Evolutionary conservation across 1,284 basidiomycete species (phyloP).

Genomic region (Rhizoctonia solani): DNA sequence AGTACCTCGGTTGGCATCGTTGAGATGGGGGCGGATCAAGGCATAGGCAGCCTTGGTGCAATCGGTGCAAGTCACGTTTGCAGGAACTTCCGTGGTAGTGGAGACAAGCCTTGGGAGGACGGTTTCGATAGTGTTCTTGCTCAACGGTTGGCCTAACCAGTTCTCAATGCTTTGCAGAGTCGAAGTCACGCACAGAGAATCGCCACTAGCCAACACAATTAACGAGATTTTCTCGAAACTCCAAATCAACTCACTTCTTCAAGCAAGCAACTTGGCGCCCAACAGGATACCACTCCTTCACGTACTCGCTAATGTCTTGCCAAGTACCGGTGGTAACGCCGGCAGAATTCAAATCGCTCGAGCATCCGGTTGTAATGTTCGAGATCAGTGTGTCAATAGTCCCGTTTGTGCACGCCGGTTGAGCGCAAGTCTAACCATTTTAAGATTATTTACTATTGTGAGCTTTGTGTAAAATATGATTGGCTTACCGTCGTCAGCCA

Average conservation of each 20-base stretch:
- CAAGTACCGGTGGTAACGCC: neutral
- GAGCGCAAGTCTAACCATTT: constrained; percentile 31
- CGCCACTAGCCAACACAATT: neutral
- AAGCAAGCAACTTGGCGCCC: constrained; percentile 23
- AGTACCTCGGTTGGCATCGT: constrained; percentile 8
- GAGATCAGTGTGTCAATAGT: constrained; percentile 4
- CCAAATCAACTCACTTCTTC: neutral
- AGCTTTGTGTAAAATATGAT: neutral
- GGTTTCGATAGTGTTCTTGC: neutral
- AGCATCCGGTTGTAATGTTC: constrained; percentile 19
- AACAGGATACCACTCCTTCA: constrained; percentile 17
- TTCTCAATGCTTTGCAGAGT: constrained; percentile 9
- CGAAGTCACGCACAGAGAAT: constrained; percentile 2
- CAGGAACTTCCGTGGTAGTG: neutral
- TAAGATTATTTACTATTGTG: neutral
- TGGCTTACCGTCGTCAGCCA: constrained; percentile 1
- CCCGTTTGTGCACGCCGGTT: constrained; percentile 27
- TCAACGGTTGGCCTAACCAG: neutral
- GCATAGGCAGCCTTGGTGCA: constrained; percentile 19
- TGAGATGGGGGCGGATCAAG: constrained; percentile 10
- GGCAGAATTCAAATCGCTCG: neutral
- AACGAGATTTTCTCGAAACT: neutral
- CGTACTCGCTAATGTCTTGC: neutral
- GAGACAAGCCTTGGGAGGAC: neutral
- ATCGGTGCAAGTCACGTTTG: constrained; percentile 1